A percentile compares a stretch with the other conserved stretches of the same genome.
These are phyloP conservation scores for Ogataea hybrid DNA, from an alignment of 1,139 yeast genomes.

Conservation along the genomic window DNA sequence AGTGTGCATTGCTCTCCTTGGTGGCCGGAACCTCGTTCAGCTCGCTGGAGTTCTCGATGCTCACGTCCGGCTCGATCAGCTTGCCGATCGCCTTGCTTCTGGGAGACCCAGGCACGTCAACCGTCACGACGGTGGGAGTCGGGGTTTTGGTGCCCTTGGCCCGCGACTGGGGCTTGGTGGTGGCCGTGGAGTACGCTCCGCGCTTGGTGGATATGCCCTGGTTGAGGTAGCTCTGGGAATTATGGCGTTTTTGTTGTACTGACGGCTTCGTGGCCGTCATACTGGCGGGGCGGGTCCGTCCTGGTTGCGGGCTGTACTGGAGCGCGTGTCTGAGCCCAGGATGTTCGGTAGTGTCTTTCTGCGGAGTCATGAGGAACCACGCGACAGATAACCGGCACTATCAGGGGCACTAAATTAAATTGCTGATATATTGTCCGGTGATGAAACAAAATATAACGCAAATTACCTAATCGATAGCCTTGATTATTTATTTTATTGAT, in stretches of 20 bases:
- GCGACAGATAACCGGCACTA: not conserved
- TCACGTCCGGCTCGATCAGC: constrained; percentile 23
- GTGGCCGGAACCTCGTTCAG: constrained; percentile 20
- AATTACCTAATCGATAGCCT: constrained; percentile 1
- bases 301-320: constrained; percentile 1
- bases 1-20: constrained; percentile 15
- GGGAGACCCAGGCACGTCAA: constrained; percentile 26
- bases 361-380: constrained; percentile 1
- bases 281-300: constrained; percentile 17
- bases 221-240: constrained; percentile 27
- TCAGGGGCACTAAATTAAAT: not conserved
- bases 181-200: constrained; percentile 16
- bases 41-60: constrained; percentile 25
- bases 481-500: not conserved
- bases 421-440: constrained; percentile 6
- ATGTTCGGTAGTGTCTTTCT: constrained; percentile 4
- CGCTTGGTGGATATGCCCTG: constrained; percentile 25
- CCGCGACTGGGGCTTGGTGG: constrained; percentile 6
- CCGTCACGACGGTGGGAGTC: constrained; percentile 18
- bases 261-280: constrained; percentile 20
- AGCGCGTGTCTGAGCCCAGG: not conserved
- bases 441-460: constrained; percentile 2
- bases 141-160: constrained; percentile 19
- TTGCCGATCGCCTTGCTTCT: constrained; percentile 19
- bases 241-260: constrained; percentile 31